These are phyloP conservation scores for Aspergillus sp. DNA, from an alignment of 2,329 filamentous ascomycete species.

Conservation along the genomic window DNA sequence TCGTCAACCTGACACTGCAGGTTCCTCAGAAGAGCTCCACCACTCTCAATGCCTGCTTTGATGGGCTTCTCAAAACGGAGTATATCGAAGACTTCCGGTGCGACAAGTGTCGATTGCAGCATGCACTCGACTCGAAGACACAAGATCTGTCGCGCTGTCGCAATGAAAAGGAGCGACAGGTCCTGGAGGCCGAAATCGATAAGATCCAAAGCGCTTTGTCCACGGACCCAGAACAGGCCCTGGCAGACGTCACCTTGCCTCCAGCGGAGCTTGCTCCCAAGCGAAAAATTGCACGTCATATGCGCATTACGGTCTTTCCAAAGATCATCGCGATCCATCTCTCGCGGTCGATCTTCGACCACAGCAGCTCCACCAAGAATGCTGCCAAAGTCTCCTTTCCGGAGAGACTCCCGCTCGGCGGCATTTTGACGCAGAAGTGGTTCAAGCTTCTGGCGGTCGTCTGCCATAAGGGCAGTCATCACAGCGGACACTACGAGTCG, in stretches of 20 bases:
- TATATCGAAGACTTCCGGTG: constrained; percentile 97
- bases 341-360: constrained; percentile 87
- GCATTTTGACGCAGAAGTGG: constrained; percentile 71
- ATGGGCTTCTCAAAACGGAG: constrained; percentile 90
- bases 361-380: constrained; percentile 82
- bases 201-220: constrained; percentile 69
- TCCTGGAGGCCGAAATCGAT: constrained; percentile 59
- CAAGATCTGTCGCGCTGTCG: constrained; percentile 57
- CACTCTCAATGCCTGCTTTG: constrained; percentile 82
- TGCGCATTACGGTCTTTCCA: constrained; percentile 82
- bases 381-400: constrained; percentile 91
- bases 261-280: constrained; percentile 73
- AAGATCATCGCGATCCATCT: constrained; percentile 89
- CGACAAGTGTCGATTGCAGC: constrained; percentile 83
- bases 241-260: constrained; percentile 71
- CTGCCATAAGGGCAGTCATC: constrained; percentile 91
- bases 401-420: constrained; percentile 78
- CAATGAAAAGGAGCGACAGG: constrained; percentile 52
- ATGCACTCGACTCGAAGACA: constrained; percentile 67
- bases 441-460: constrained; percentile 87
- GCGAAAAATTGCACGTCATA: constrained; percentile 81
- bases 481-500: constrained; percentile 95
- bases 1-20: constrained; percentile 87
- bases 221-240: constrained; percentile 76
- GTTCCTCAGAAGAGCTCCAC: constrained; percentile 83